Conservation (phyloP, 345 rosid species). For the Eucalyptus microcorys region DNA sequence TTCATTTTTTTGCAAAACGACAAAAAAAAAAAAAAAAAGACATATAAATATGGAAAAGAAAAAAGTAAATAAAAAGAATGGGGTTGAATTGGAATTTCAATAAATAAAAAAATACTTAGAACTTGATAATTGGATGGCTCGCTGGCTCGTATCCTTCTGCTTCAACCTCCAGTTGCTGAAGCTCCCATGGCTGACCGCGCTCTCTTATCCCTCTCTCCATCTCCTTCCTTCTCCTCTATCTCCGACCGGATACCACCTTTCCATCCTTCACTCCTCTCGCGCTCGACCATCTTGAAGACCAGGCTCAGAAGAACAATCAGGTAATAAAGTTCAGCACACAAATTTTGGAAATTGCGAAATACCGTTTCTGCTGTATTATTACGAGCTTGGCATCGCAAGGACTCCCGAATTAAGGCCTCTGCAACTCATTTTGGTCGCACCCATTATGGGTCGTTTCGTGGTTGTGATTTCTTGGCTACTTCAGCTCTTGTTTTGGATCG, state of each 20-base stretch:
- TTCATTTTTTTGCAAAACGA: no score
- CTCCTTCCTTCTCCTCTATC: not conserved
- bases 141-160: not conserved
- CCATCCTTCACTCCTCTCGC: not conserved
- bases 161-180: not conserved
- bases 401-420: not conserved
- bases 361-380: not conserved
- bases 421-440: not conserved
- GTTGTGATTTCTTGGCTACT: not conserved
- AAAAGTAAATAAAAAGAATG: not conserved
- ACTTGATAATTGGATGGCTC: not conserved
- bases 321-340: not conserved
- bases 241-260: not conserved
- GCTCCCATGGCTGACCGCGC: not conserved
- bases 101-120: not conserved
- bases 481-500: not conserved
- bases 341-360: not conserved
- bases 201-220: not conserved
- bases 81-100: not conserved
- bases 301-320: not conserved
- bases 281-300: not conserved
- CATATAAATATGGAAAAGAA: not conserved
- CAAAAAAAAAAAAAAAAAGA: not conserved
- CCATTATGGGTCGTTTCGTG: not conserved
- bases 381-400: not conserved